phyloP scores from a whole-genome alignment of 192 early-diverging fungal species.

The Borealophlyctis nickersoniae region DNA sequence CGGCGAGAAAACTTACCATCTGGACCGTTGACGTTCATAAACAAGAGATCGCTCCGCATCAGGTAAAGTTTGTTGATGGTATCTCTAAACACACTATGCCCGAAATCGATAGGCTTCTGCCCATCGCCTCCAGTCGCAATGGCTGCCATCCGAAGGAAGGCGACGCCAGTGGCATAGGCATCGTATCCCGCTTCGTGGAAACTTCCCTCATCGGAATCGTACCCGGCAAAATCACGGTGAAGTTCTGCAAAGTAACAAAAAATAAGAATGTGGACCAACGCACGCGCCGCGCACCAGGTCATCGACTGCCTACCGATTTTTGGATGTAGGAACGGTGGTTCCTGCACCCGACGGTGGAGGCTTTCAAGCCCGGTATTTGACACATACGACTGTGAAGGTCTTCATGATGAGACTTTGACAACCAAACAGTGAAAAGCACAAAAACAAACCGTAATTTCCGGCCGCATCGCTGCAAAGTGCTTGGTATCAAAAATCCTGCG shows the following conservation, averaged over 20 bases:
- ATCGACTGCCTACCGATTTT: slow-evolving; percentile 46
- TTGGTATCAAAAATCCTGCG: slow-evolving; percentile 77
- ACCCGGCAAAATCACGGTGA: slow-evolving; percentile 36
- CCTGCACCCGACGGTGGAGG: slow-evolving; percentile 35
- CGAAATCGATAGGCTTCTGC: slow-evolving; percentile 6
- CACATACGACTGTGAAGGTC: slow-evolving; percentile 24
- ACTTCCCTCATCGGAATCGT: slow-evolving; percentile 21
- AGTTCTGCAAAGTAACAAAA: slow-evolving; percentile 23
- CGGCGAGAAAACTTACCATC: slow-evolving; percentile 30
- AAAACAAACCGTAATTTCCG: no score
- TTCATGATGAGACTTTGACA: slow-evolving; percentile 32
- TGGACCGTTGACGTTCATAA: slow-evolving; percentile 54
- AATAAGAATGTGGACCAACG: slow-evolving; percentile 4
- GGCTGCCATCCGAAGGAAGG: slow-evolving; percentile 63
- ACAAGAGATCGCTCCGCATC: slow-evolving; percentile 63
- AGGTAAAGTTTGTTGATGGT: slow-evolving; percentile 59
- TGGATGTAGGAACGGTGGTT: slow-evolving; percentile 45
- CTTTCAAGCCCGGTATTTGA: slow-evolving; percentile 39
- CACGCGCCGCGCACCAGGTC: neutral
- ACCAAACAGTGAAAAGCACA: no score
- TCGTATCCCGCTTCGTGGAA: slow-evolving; percentile 94
- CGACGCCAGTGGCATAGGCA: slow-evolving; percentile 82
- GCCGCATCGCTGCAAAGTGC: slow-evolving; percentile 61
- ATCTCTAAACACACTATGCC: neutral
- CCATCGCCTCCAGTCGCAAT: neutral